Evolutionary conservation across 768 basidiomycete species (phyloP), one percentile per base, ranked within the genome.

Genomic region (Phylloporus arenicola): DNA sequence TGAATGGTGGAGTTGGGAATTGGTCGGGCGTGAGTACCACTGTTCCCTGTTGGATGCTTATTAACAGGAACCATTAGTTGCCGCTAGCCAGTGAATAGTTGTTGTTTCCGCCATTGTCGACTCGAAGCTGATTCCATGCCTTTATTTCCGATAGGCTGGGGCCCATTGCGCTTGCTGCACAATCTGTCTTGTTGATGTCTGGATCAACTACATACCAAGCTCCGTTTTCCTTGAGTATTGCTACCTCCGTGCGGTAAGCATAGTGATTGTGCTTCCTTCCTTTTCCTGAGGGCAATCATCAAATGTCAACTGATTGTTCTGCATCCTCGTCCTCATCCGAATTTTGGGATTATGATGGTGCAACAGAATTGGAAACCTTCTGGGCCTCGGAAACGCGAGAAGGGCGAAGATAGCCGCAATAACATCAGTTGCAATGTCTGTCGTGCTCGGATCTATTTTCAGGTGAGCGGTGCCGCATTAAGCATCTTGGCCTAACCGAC

Each of bases 1-100:
- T 4, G 95, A 96, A 68, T 98, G 94, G 95, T 97, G 94, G 92
- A 85, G 87, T 34, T 95, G 95, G 95, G 93, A 96, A 68, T 76
- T 92, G 6, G 68, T 88, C 29, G 84, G 83, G 20, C 70, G 66
- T 68, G 49, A 57, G 66, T 58, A 6, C n/a, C 19, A 33, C 19
- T 10, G 0, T 39, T 31, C 16, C 41, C 17, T 43, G 14, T 16
- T 24, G 33, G 9, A 39, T 45, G 10, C 37, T 44, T 14, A 35
- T 45, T 51, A 30, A 53, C 19, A 13, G 17, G 30, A 39, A 10
- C 6, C 8, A 10, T 19, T 31, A 81, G 78, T 80, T 38, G 78
- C 80, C 14, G 78, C 78, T 34, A 81, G 79, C 59, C 64, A 77
- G 79, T 79, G 56, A 60, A 68, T 56, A 2, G 3, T 51, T 4